Evolutionary conservation across 129 eudicot genomes (phyloP), one percentile per base, ranked within the genome.

Genomic region (Ambrosia trifida): DNA sequence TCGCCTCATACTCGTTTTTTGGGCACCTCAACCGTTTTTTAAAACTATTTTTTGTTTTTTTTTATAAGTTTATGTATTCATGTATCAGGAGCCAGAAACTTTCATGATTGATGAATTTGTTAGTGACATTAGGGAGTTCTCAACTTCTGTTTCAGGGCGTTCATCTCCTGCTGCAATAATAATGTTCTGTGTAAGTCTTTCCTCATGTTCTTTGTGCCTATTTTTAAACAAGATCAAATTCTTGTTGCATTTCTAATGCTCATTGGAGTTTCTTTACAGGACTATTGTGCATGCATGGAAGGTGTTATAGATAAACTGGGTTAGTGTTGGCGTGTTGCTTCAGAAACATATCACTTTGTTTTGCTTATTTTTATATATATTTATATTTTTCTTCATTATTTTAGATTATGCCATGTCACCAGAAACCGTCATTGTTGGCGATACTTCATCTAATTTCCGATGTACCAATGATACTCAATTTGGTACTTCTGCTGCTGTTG

Each of bases 391-490:
- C 59, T 24, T 60, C 59, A 36, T 56, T 45, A 4, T 70, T 73
- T 81, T 85, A 89, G 98, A 92, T 70, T 81, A 80, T 79, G 87
- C 88, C 70, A 77, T 92, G 79, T 73, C 91, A 17, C 47, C 43
- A 17, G 86, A 83, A 67, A 89, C 96, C 45, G 76, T 83, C 54
- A 75, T 92, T 78, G 98, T 89, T 68, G 98, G 98, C 41, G 90
- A 87, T 81, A 83, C 83, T 16, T 70, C 78, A 44, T 78, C 88
- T 58, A 68, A 46, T 20, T 81, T 87, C 74, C 50, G 76, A 33
- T 75, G 76, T 69, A 65, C 52, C 78, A 38, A 4, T 38, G 43
- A 38, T 38, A 8, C 43, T 38, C 10, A 77, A 77, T 61, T 38
- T 38, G 68, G 56, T 17, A 17, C 0, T 64, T 44, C 68, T 16